These are phyloP conservation scores for Chaetothyriales sp. DNA, from an alignment of 2,329 filamentous ascomycete species.

Conservation along the genomic window DNA sequence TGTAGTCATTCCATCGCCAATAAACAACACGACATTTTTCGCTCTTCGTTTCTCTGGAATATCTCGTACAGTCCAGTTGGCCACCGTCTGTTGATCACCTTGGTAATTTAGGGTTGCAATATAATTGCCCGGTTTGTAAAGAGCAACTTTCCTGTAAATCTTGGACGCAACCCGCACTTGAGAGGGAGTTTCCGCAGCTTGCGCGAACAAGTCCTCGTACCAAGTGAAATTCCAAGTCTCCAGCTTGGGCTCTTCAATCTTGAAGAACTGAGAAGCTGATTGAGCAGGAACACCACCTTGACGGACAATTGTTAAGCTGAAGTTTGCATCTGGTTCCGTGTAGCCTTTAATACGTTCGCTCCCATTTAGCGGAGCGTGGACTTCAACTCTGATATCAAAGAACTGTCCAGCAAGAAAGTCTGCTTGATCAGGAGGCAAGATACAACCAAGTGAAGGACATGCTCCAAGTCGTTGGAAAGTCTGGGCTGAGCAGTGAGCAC, in stretches of 20 bases:
- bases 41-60: slow-evolving; percentile 56
- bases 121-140: slow-evolving; percentile 70
- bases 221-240: slow-evolving; percentile 76
- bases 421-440: slow-evolving; percentile 49
- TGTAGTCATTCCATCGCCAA: slow-evolving; percentile 52
- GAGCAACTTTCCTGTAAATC: slow-evolving; percentile 59
- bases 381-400: slow-evolving; percentile 72
- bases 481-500: slow-evolving; percentile 28
- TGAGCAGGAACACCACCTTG: slow-evolving; percentile 42
- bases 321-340: slow-evolving; percentile 56
- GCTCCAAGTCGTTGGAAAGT: slow-evolving; percentile 43
- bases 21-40: slow-evolving; percentile 77
- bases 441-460: slow-evolving; percentile 43
- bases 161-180: slow-evolving; percentile 70
- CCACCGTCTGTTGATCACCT: slow-evolving; percentile 54
- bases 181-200: slow-evolving; percentile 54
- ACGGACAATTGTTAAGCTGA: slow-evolving; percentile 62
- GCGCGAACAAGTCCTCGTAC: slow-evolving; percentile 70
- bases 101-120: slow-evolving; percentile 65
- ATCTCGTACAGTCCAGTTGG: slow-evolving; percentile 64
- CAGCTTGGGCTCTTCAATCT: slow-evolving; percentile 53
- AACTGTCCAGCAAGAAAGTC: slow-evolving; percentile 74
- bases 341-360: slow-evolving; percentile 61
- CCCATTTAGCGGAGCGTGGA: slow-evolving; percentile 69
- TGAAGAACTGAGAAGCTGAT: slow-evolving; percentile 53